A percentile compares a stretch with the other conserved stretches of the same genome.
These are phyloP conservation scores for Macadamia integrifolia DNA, from an alignment of 164 flowering plant genomes.

Conservation along the genomic window DNA sequence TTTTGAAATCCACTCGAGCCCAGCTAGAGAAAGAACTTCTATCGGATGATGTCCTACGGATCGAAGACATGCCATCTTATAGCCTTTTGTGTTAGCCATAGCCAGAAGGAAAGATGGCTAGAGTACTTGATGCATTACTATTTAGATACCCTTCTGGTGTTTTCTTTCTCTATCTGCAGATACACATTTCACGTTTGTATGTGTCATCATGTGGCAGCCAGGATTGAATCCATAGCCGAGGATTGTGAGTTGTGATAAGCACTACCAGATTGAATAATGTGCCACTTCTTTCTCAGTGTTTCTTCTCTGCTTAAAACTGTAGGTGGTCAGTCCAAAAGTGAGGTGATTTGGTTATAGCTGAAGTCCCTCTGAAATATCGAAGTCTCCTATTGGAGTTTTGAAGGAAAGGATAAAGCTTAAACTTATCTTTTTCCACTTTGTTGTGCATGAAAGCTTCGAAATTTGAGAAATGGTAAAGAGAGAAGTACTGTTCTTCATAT, in stretches of 20 bases:
- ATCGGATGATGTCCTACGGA: conserved; percentile 59
- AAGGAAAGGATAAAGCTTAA: not conserved
- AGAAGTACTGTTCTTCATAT: not conserved
- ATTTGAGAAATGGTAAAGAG: not conserved
- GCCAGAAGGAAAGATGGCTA: not conserved
- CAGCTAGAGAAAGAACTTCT: conserved; percentile 76
- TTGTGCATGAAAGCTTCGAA: not conserved
- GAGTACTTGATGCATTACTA: not conserved
- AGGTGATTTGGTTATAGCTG: not conserved
- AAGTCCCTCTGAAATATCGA: not conserved
- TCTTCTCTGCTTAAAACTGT: not conserved
- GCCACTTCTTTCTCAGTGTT: not conserved
- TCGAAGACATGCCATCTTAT: conserved; percentile 87
- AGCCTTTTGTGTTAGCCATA: conserved; percentile 42
- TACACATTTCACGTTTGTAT: too few species aligned
- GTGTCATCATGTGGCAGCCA: not conserved
- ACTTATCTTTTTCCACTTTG: not conserved
- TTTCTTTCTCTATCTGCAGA: not conserved
- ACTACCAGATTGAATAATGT: too few species aligned
- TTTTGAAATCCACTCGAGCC: conserved; percentile 55
- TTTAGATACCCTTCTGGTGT: not conserved
- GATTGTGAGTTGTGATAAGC: too few species aligned
- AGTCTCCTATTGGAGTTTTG: not conserved
- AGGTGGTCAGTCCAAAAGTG: not conserved
- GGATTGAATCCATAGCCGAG: too few species aligned